Conservation (phyloP, 2,329 filamentous ascomycete genomes). For the Botryotinia narcissicola region DNA sequence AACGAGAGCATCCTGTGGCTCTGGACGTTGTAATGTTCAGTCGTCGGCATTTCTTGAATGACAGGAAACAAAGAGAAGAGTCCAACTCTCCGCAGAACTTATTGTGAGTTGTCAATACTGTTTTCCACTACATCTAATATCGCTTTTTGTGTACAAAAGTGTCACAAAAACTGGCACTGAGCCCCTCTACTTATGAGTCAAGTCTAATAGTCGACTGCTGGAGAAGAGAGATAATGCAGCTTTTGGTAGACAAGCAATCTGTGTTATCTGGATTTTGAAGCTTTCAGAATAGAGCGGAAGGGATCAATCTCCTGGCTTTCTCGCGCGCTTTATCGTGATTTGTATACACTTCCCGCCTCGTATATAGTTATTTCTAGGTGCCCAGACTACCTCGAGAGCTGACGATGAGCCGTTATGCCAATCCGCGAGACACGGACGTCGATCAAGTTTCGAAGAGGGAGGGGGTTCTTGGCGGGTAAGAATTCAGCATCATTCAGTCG, state of each 20-base stretch:
- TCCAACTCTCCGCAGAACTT: accelerated
- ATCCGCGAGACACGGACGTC: not conserved
- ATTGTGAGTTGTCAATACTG: not conserved
- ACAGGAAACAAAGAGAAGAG: not conserved
- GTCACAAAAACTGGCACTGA: too few relatives aligned
- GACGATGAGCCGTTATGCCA: not conserved
- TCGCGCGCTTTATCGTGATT: not conserved
- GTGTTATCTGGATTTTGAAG: too few relatives aligned
- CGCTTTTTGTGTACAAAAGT: not conserved
- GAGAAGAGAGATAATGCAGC: not conserved
- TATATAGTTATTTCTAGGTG: not conserved
- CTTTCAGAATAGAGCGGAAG: not conserved
- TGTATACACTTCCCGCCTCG: not conserved
- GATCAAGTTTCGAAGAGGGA: not conserved
- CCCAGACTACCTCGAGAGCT: not conserved
- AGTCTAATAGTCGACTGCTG: not conserved
- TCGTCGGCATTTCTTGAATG: not conserved
- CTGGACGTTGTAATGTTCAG: not conserved
- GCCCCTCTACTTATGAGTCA: accelerated
- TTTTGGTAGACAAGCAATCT: not conserved
- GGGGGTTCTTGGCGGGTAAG: not conserved
- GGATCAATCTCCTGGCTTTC: not conserved
- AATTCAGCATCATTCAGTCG: not conserved
- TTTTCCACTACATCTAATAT: not conserved
- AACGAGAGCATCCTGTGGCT: not conserved